Conservation (phyloP, 805 yeast genomes). For the Cyberlindnera xishuangbannaensis region DNA sequence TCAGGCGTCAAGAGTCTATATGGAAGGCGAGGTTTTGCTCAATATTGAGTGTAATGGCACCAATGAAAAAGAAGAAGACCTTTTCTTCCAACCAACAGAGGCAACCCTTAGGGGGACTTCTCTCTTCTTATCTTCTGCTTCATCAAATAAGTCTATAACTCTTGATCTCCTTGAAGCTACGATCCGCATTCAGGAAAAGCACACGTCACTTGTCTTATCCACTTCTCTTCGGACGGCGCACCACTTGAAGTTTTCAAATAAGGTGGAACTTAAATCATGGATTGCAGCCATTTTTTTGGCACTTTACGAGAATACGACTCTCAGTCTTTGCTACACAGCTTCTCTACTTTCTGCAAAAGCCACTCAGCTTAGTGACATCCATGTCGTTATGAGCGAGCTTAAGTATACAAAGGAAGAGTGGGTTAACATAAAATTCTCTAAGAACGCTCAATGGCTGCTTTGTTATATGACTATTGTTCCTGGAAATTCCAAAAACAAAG, state of each 20-base stretch:
- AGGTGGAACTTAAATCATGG: conserved; percentile 27
- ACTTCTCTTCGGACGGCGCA: conserved; percentile 16
- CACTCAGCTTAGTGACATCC: conserved; percentile 48
- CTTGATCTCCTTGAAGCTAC: conserved; percentile 19
- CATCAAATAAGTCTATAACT: conserved; percentile 33
- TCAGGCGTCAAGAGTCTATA: conserved; percentile 61
- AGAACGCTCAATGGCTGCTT: conserved; percentile 52
- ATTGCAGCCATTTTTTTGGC: conserved; percentile 45
- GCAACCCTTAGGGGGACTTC: conserved; percentile 36
- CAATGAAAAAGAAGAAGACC: conserved; percentile 28
- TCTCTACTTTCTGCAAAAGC: conserved; percentile 56
- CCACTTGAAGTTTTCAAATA: conserved; percentile 17
- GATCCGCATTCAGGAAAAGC: conserved; percentile 2
- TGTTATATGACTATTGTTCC: conserved; percentile 48
- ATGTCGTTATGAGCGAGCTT: conserved; percentile 48
- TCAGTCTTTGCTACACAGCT: conserved; percentile 62
- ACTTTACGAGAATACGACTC: conserved; percentile 49
- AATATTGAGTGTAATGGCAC: conserved; percentile 10
- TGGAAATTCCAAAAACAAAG: conserved; percentile 31
- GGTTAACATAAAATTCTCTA: conserved; percentile 58
- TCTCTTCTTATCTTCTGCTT: conserved; percentile 5
- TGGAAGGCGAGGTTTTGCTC: conserved; percentile 39
- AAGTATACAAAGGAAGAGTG: conserved; percentile 47
- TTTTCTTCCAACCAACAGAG: conserved; percentile 8
- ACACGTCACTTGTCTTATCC: conserved; percentile 9